phyloP scores from a whole-genome alignment of 2,329 filamentous ascomycete species.

The Paraconiothyrium brasiliense region DNA sequence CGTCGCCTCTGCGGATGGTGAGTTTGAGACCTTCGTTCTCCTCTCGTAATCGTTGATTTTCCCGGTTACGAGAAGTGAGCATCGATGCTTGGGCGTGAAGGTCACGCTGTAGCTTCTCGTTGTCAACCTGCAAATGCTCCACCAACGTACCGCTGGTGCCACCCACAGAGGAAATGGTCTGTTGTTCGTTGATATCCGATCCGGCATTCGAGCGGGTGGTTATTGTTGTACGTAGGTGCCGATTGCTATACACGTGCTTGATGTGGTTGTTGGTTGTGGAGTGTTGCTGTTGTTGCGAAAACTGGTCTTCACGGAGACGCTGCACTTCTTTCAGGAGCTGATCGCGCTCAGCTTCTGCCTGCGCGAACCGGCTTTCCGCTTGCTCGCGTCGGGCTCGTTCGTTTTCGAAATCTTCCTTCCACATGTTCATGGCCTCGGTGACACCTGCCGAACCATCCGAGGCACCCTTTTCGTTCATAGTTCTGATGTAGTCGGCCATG shows the following conservation, averaged over 20 bases:
- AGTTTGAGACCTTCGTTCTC: constrained; percentile 98
- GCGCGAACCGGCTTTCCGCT: constrained; percentile 84
- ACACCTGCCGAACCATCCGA: constrained; percentile 49
- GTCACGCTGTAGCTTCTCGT: constrained; percentile 88
- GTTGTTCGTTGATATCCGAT: constrained; percentile 51
- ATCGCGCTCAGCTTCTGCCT: constrained; percentile 88
- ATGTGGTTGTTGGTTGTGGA: constrained; percentile 49
- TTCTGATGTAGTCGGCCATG: constrained; percentile 81
- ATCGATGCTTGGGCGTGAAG: constrained; percentile 97
- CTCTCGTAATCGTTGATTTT: constrained; percentile 93
- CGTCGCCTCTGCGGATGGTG: constrained; percentile 76
- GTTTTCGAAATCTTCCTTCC: constrained; percentile 93
- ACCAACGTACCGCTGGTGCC: constrained; percentile 73
- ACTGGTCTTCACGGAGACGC: constrained; percentile 63
- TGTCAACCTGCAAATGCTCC: constrained; percentile 91
- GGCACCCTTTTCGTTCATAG: constrained; percentile 61
- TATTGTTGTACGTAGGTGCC: constrained; percentile 51
- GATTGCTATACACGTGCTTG: constrained; percentile 50
- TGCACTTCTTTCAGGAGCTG: constrained; percentile 85
- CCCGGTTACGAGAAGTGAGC: constrained; percentile 93
- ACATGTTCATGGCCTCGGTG: constrained; percentile 72
- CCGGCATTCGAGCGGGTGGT: constrained; percentile 49
- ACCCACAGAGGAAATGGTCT: constrained; percentile 32
- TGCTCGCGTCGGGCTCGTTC: constrained; percentile 90
- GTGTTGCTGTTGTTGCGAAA: constrained; percentile 42